Evolutionary conservation across 176 grass and related monocot genomes (phyloP), one percentile per base, ranked within the genome.

Genomic region (Aegilops tauschii): DNA sequence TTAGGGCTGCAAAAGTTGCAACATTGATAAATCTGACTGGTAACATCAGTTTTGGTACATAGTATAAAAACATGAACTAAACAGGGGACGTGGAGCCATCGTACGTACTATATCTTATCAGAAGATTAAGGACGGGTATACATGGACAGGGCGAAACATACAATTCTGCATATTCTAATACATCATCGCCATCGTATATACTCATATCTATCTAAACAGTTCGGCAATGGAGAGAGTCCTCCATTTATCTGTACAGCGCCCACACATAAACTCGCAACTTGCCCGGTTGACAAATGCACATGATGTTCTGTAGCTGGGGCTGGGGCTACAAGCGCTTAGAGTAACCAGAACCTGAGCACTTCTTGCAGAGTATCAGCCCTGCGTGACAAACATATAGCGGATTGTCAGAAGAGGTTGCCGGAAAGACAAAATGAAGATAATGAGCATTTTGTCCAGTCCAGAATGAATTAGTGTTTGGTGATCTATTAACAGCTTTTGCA

Each of bases 361-460:
- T 96, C 89, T 98, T 98, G 75, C 95, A 95, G 8, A 98, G 82
- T 93, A 98, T 93, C 39, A 98, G 75, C 28, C 96, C 93, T 96
- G 87, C 80, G 67, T 62, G 67, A 85, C 44, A 89, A 54, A 75
- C 21, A 69, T 20, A 54, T 10, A 23, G 23, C 20, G 27, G 20
- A 49, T 37, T 54, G 69, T 90, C 21, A 82, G 71, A 68, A 45
- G 11, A 40, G 44, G 61, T 8, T 13, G 5, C 11, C 5, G 61
- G 10, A 7, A 49, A 52, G 49, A 40, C 2, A 1, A 18, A 52
- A 76, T 20, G 27, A 30, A 52, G 44, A 76, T 0, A 10, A 45
- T 29, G 27, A 50, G 72, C 37, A 73, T 44, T 49, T 30, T 66
- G 9, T 29, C 20, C 3, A 52, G 14, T 5, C 21, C 7, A 68